Conservation (phyloP, 768 basidiomycete genomes). For the Pholiota conissans region DNA sequence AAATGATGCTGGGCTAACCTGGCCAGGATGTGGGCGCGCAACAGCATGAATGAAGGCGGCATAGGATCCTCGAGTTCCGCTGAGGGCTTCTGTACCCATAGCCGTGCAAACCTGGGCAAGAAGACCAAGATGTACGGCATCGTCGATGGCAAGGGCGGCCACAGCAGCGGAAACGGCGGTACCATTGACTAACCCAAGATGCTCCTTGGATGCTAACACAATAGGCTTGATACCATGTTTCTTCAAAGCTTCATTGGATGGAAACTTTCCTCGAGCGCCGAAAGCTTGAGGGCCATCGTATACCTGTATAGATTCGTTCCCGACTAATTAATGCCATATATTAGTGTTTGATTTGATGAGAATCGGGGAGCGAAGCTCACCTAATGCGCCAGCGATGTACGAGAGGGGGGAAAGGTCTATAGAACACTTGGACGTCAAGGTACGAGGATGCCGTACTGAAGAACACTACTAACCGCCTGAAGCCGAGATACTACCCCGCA, state of each 20-base stretch:
- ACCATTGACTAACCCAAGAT: conserved; percentile 72
- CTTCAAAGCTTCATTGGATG: conserved; percentile 51
- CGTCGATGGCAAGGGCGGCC: conserved; percentile 68
- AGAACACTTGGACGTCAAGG: not conserved
- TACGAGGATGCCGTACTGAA: not conserved
- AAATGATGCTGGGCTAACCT: conserved; percentile 34
- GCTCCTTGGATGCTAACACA: conserved; percentile 63
- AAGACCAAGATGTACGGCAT: conserved; percentile 61
- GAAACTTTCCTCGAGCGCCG: conserved; percentile 48
- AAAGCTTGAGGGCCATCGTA: conserved; percentile 54
- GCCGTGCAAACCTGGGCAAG: conserved; percentile 75
- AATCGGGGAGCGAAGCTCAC: conserved; percentile 23
- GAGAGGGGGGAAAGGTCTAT: conserved; percentile 52
- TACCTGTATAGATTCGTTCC: conserved; percentile 66
- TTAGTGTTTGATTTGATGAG: not conserved
- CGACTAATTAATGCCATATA: conserved; percentile 22
- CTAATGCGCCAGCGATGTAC: conserved; percentile 69
- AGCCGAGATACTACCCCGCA: conserved; percentile 77
- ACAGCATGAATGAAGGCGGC: conserved; percentile 72
- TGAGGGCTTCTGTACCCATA: conserved; percentile 76
- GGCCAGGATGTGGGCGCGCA: conserved; percentile 80
- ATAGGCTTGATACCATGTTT: conserved; percentile 58
- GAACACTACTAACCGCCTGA: conserved; percentile 56
- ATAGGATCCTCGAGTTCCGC: conserved; percentile 64
- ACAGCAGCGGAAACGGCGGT: conserved; percentile 77